Evolutionary conservation across 306 rosid genomes (phyloP), one percentile per base, ranked within the genome.

Genomic region (Clitoria ternatea): DNA sequence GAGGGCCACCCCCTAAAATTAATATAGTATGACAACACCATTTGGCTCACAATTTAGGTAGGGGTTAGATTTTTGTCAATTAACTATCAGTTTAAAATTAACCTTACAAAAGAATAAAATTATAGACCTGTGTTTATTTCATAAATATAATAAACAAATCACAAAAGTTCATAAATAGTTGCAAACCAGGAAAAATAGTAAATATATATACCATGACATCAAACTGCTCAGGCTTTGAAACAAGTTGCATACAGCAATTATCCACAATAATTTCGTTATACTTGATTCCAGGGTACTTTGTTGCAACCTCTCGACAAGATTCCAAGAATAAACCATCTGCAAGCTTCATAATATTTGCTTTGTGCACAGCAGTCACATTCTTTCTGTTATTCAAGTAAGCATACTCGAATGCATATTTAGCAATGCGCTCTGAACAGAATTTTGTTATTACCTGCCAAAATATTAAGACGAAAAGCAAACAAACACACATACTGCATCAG

Each of bases 181-280:
- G 30, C 15, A 15, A 57, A 7, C 26, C 6, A 13, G 32, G 59
- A 30, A 1, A 8, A 11, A 19, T 6, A 2, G 68, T 40, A 33
- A 37, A 53, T 33, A 63, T 32, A 55, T 80, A 69, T 85, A 89
- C 96, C 96, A 89, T 89, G 67, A 89, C 92, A 79, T 89, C 96
- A 79, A 89, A 88, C 67, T 88, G 95, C 64, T 88, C 91, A 9
- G 95, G 95, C 85, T 82, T 88, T 9, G 91, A 55, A 66, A 88
- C 95, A 73, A 88, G 91, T 39, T 88, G 95, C 95, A 88, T 88
- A 79, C 95, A 88, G 76, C 95, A 88, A 73, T 88, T 88, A 69
- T 88, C 95, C 37, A 88, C 95, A 78, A 88, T 88, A 19, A 88
- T 79, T 77, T 88, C 95, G 33, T 78, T 73, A 76, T 88, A 86